phyloP scores from a whole-genome alignment of 495 filamentous ascomycete species.

The Tuber indicum region DNA sequence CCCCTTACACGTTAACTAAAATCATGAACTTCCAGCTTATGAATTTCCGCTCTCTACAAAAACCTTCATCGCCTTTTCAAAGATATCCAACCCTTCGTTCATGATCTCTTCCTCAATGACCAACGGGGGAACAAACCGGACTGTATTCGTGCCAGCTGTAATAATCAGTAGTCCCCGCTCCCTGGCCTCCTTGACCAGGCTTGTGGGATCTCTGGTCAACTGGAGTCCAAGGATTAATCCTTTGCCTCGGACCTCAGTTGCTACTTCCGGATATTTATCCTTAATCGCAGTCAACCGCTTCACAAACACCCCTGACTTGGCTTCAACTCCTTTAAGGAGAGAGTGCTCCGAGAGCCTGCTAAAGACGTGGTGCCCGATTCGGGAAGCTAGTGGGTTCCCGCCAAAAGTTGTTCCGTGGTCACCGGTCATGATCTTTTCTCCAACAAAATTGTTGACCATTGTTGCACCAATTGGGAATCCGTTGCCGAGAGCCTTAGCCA shows the following conservation, averaged over 20 bases:
- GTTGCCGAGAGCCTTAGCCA: conserved; percentile 92
- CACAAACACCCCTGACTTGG: conserved; percentile 60
- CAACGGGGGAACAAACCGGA: conserved; percentile 79
- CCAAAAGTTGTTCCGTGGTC: conserved; percentile 98
- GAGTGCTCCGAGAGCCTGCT: conserved; percentile 59
- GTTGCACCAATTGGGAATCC: conserved; percentile 92
- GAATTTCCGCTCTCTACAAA: conserved; percentile 7
- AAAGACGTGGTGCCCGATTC: conserved; percentile 78
- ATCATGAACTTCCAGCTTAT: not conserved
- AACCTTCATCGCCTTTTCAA: conserved; percentile 66
- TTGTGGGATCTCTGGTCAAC: conserved; percentile 60
- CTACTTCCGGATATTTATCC: conserved; percentile 61
- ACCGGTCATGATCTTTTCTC: conserved; percentile 75
- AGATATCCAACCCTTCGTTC: conserved; percentile 61
- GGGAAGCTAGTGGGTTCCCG: conserved; percentile 81
- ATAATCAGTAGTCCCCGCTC: conserved; percentile 87
- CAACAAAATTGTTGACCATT: conserved; percentile 70
- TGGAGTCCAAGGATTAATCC: conserved; percentile 84
- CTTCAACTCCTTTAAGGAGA: conserved; percentile 58
- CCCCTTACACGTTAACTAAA: not conserved
- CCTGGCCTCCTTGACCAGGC: conserved; percentile 72
- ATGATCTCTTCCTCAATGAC: conserved; percentile 72
- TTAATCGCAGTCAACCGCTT: conserved; percentile 58
- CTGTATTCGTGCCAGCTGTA: conserved; percentile 79
- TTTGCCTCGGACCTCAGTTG: conserved; percentile 71